Base-by-base conservation (phyloP, 2,329 filamentous ascomycete species). In the Akanthomyces lecanii region DNA sequence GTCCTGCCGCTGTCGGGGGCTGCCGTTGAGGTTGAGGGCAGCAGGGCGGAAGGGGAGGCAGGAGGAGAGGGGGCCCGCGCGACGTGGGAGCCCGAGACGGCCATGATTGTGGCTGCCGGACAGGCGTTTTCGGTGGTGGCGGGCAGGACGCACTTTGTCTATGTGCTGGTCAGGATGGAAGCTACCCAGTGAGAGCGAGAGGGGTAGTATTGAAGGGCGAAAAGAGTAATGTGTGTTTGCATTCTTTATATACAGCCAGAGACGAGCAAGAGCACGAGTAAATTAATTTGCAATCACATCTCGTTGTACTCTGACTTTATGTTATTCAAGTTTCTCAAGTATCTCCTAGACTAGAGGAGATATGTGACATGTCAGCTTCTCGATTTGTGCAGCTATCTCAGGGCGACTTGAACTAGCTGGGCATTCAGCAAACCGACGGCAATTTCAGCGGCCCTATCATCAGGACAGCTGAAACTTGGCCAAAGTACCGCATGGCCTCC, bases 141-240 rank as follows among this genome's bases (percentile, higher is more conserved):
- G 23, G 57, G 57, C 44, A 60, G 57, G 16, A 30, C 47, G 36
- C 57, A 60, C 23, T 51, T 60, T 21, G 57, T 60, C 45, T 60
- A 52, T 47, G 47, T 60, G 14, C 28, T 60, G 47, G 33, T 60
- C 16, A 1, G 57, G 23, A 48, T 44, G 44, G 18, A 51, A 40
- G 16, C 45, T 25, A 21, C n/a, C 5, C 3, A 30, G 28, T 28
- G 8, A 18, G 23, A 30, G 11, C 12, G 14, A 28, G 28, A 16
- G 4, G 16, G 54, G 36, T 18, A 14, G 36, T 16, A 11, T 5
- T n/a, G 5, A n/a, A 45, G 14, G 18, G 12, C 21, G 14, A 51
- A 18, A 30, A 33, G 16, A 16, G 14, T 33, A 25, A 16, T n/a
- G 14, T 51, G 25, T 18, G 7, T 33, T 33, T 14, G n/a, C 18